These are phyloP conservation scores for Ustilago lituana DNA, from an alignment of 1,284 basidiomycete genomes.

Conservation along the genomic window DNA sequence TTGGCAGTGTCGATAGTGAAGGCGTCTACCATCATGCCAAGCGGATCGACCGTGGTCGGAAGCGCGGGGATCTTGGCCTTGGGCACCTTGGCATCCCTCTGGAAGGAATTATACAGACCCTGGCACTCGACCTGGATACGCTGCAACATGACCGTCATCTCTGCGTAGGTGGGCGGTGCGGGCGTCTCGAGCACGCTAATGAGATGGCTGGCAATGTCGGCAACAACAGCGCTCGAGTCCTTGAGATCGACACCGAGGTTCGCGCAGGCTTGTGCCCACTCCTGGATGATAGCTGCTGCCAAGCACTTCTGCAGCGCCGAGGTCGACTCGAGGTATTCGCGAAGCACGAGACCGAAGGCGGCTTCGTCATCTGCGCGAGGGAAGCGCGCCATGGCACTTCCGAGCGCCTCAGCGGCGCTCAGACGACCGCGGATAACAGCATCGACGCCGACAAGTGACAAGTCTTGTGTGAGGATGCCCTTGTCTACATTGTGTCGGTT, in stretches of 20 bases:
- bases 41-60: constrained; percentile 78
- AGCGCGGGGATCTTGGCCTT: constrained; percentile 81
- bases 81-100: constrained; percentile 84
- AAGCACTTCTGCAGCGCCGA: constrained; percentile 93
- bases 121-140: constrained; percentile 84
- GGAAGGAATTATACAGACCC: constrained; percentile 81
- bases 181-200: constrained; percentile 80
- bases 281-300: constrained; percentile 83
- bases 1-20: constrained; percentile 87
- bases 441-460: constrained; percentile 83
- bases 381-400: constrained; percentile 78
- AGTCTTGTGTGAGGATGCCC: constrained; percentile 90
- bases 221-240: constrained; percentile 27
- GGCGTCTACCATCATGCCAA: constrained; percentile 73
- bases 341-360: constrained; percentile 73
- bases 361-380: constrained; percentile 68
- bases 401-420: constrained; percentile 82
- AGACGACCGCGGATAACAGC: constrained; percentile 83
- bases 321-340: constrained; percentile 82
- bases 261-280: constrained; percentile 77
- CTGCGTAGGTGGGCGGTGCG: constrained; percentile 81
- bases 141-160: constrained; percentile 84
- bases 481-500: constrained; percentile 88
- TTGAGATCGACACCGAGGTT: constrained; percentile 34
- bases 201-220: constrained; percentile 73